Evolutionary conservation across 805 yeast species (phyloP).

Genomic region (Cyberlindnera amylophila): DNA sequence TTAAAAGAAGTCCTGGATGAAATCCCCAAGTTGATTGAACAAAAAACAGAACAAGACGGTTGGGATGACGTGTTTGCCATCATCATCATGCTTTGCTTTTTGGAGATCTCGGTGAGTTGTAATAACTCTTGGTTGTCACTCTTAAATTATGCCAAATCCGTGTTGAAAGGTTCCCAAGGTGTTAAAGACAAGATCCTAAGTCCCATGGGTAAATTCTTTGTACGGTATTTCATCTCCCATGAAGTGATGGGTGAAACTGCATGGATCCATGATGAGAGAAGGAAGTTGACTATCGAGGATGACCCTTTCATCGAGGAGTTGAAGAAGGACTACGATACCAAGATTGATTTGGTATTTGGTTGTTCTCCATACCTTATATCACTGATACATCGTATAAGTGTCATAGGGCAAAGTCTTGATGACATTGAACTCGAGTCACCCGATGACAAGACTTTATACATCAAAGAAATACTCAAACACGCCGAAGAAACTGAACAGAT

Average conservation of each 20-base stretch:
- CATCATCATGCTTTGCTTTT: conserved; percentile 37
- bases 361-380: conserved; percentile 37
- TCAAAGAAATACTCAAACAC: conserved; percentile 25
- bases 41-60: conserved; percentile 25
- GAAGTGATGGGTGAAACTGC: conserved; percentile 44
- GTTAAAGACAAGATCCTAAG: conserved; percentile 25
- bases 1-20: conserved; percentile 29
- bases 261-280: conserved; percentile 29
- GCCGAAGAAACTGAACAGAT: conserved; percentile 28
- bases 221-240: conserved; percentile 37
- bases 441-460: conserved; percentile 10
- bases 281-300: conserved; percentile 24
- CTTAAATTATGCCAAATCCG: conserved; percentile 36
- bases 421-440: conserved; percentile 29
- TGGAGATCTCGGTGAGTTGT: conserved; percentile 40
- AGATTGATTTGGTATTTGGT: conserved; percentile 38
- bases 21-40: conserved; percentile 30
- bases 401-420: conserved; percentile 35
- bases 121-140: conserved; percentile 37
- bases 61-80: conserved; percentile 42
- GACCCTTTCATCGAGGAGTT: conserved; percentile 30
- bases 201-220: conserved; percentile 35
- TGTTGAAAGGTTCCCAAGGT: conserved; percentile 28
- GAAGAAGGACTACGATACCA: conserved; percentile 32
- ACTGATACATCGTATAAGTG: conserved; percentile 34